Evolutionary conservation across 169 alveolate species (phyloP), one percentile per base, ranked within the genome.

Genomic region (Eimeria maxima): DNA sequence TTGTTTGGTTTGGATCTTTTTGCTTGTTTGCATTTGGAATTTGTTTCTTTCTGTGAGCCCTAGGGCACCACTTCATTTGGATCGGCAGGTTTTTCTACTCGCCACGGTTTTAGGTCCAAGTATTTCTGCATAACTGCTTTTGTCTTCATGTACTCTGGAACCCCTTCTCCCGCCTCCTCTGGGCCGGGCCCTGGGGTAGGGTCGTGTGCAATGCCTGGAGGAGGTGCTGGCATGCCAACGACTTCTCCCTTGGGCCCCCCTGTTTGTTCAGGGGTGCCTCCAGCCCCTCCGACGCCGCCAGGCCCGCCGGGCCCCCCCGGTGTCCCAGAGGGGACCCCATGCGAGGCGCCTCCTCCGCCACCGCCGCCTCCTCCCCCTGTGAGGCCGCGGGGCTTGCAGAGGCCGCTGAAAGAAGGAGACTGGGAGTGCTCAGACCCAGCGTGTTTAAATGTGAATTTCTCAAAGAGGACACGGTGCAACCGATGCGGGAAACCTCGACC

Each of bases 391-490:
- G 92, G 53, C 0, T 27, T n/a, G 55, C 92, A 50, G 76, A 55
- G 76, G 90, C 90, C 90, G 44, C 65, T 92, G 10, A 84, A 76
- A 57, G 96, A 95, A 57, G 96, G 96, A 5, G 96, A 95, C 76
- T 95, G 96, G 96, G 95, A 95, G 76, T 95, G 96, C 67, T 53
- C 42, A 11, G 96, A 95, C 47, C 95, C 96, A 1, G 91, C 95
- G 53, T 95, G 99, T 83, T 92, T 98, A 50, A 97, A 97, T 92
- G 90, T 97, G 42, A 98, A 98, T 74, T 97, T 96, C 71, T 87
- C 98, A n/a, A 97, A 98, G 95, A 95, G 98, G 57, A 92, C 97
- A 33, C 96, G 91, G 88, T 98, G 99, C 80, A 96, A 97, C 83
- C 74, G 97, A 57, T 98, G 99, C 88, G 98, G 98, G 74, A 71